Percentiles rank a stretch among this genome's conserved stretches.
These are phyloP conservation scores for Acacia confusa DNA, from an alignment of 306 rosid species.

Conservation along the genomic window DNA sequence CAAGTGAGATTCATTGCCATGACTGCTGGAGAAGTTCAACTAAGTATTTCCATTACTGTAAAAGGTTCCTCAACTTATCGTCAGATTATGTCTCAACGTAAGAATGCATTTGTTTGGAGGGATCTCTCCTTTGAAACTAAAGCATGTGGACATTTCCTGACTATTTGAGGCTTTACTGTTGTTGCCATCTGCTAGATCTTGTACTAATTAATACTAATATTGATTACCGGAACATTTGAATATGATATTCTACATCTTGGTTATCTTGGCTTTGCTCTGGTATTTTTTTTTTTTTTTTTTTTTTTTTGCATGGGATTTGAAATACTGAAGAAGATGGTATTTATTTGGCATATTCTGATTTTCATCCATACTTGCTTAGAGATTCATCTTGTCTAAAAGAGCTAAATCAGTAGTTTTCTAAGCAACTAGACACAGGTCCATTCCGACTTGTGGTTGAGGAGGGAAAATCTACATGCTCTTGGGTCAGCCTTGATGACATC, in stretches of 20 bases:
- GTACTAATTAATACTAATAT: constrained; percentile 78
- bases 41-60: constrained; percentile 64
- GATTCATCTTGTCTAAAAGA: constrained; percentile 85
- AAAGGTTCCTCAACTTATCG: constrained; percentile 68
- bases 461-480: constrained; percentile 95
- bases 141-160: constrained; percentile 99
- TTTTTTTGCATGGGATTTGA: constrained; percentile 88
- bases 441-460: constrained; percentile 96
- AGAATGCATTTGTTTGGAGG: constrained; percentile 78
- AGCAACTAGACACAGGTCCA: constrained; percentile 95
- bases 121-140: constrained; percentile 98
- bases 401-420: constrained; percentile 93
- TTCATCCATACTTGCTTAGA: constrained; percentile 76
- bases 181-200: constrained; percentile 89
- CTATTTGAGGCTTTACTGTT: constrained; percentile 92
- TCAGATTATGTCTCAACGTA: constrained; percentile 76
- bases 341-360: constrained; percentile 90
- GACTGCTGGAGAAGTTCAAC: constrained; percentile 82
- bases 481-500: constrained; percentile 95
- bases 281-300: too few species aligned
- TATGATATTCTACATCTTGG: constrained; percentile 97
- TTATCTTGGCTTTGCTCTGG: constrained; percentile 94
- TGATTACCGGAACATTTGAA: constrained; percentile 96
- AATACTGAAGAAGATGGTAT: constrained; percentile 92
- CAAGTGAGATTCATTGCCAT: constrained; percentile 61